phyloP scores from a whole-genome alignment of 1,284 basidiomycete species.

The Ceratobasidium sp. region DNA sequence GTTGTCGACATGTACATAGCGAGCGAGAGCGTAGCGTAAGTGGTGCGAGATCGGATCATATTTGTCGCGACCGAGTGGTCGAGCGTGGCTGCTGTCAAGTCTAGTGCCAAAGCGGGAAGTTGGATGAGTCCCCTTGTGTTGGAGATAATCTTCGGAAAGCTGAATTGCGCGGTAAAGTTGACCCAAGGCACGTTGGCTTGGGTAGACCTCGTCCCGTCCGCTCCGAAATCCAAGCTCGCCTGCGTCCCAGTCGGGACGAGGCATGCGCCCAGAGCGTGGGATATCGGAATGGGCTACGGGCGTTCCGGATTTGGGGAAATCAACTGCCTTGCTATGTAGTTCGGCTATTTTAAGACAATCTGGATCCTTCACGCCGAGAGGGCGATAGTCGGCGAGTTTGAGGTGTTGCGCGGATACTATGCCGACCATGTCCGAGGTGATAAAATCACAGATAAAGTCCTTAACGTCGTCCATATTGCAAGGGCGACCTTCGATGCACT shows the following conservation, averaged over 20 bases:
- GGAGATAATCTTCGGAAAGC: slow-evolving; percentile 51
- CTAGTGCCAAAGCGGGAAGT: slow-evolving; percentile 39
- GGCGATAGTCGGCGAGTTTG: slow-evolving; percentile 70
- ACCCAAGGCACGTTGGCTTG: slow-evolving; percentile 67
- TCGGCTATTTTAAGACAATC: slow-evolving; percentile 68
- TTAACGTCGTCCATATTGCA: slow-evolving; percentile 73
- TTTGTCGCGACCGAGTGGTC: slow-evolving; percentile 48
- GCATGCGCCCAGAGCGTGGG: slow-evolving; percentile 56
- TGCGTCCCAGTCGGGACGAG: slow-evolving; percentile 73
- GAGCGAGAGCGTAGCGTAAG: slow-evolving; percentile 16
- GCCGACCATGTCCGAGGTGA: slow-evolving; percentile 69
- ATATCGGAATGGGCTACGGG: slow-evolving; percentile 59
- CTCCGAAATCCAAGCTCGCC: slow-evolving; percentile 57
- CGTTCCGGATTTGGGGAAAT: slow-evolving; percentile 71
- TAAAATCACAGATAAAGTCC: slow-evolving; percentile 75
- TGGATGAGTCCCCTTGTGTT: slow-evolving; percentile 29
- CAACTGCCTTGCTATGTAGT: slow-evolving; percentile 71
- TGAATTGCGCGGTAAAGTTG: slow-evolving; percentile 67
- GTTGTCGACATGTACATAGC: slow-evolving; percentile 19
- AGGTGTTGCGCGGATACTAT: slow-evolving; percentile 64
- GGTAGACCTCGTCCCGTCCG: slow-evolving; percentile 56
- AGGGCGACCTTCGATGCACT: slow-evolving; percentile 55
- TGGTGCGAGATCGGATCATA: slow-evolving; percentile 44
- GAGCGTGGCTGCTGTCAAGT: slow-evolving; percentile 50
- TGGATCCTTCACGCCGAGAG: slow-evolving; percentile 59